Percentiles rank a stretch among this genome's conserved stretches.
Conservation (phyloP, 331 rosid species). For the Malus hybrid region DNA sequence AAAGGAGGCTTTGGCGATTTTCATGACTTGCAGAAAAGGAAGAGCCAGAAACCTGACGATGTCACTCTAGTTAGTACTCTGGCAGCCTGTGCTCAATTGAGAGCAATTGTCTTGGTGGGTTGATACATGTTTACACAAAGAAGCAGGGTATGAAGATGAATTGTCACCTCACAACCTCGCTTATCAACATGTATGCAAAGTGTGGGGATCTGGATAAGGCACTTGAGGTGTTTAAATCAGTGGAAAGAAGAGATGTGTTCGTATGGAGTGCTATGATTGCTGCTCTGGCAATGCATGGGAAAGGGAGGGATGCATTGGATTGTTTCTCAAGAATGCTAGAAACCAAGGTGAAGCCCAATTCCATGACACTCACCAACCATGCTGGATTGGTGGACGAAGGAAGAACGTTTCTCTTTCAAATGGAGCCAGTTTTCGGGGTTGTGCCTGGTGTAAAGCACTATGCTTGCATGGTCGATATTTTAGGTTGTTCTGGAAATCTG, state of each 20-base stretch:
- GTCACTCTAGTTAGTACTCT: constrained; percentile 47
- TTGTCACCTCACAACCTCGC: constrained; percentile 41
- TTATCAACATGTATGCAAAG: constrained; percentile 59
- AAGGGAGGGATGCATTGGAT: constrained; percentile 41
- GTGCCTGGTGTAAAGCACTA: constrained; percentile 49
- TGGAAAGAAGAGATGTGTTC: constrained; percentile 44
- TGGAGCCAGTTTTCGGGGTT: constrained; percentile 44
- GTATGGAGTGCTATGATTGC: constrained; percentile 67
- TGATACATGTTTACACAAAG: constrained; percentile 43
- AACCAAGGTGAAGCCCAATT: constrained; percentile 49
- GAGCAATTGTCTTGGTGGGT: constrained; percentile 52
- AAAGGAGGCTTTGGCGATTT: constrained; percentile 53
- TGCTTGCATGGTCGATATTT: constrained; percentile 47
- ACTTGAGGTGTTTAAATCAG: constrained; percentile 31
- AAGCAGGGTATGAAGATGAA: constrained; percentile 41
- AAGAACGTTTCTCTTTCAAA: constrained; percentile 32
- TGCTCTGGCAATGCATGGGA: constrained; percentile 60
- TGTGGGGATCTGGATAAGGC: constrained; percentile 57
- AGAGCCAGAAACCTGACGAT: constrained; percentile 43
- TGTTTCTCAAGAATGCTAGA: constrained; percentile 42
- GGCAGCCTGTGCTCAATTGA: constrained; percentile 55
- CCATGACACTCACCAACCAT: constrained; percentile 55
- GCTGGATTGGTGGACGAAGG: constrained; percentile 46
- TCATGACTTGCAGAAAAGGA: constrained; percentile 36
- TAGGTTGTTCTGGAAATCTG: constrained; percentile 48